Evolutionary conservation across 495 filamentous ascomycete genomes (phyloP).

Genomic region (Trichoderma asperelloides): DNA sequence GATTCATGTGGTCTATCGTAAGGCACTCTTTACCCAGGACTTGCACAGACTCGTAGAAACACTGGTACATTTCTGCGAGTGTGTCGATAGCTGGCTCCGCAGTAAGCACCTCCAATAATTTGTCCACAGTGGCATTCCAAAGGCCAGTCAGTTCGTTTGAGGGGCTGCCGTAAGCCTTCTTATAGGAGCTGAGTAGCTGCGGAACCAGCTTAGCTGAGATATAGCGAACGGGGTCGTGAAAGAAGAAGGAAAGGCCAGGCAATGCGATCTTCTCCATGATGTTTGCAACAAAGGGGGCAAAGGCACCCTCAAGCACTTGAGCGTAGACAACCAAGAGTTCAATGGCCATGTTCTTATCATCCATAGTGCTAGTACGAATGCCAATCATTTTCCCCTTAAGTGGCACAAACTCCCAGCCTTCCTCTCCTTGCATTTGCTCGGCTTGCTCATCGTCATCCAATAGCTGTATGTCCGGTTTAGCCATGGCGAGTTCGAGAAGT

Average conservation of each 20-base stretch:
- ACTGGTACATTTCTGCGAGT: slow-evolving; percentile 98
- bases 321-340: slow-evolving; percentile 96
- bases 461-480: slow-evolving; percentile 95
- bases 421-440: slow-evolving; percentile 84
- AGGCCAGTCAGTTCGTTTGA: slow-evolving; percentile 67
- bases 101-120: slow-evolving; percentile 87
- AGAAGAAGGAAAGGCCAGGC: slow-evolving; percentile 94
- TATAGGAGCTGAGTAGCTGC: slow-evolving; percentile 88
- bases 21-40: slow-evolving; percentile 81
- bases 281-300: slow-evolving; percentile 82
- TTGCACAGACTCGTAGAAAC: slow-evolving; percentile 98
- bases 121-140: slow-evolving; percentile 80
- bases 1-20: slow-evolving; percentile 64
- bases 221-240: slow-evolving; percentile 95
- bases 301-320: slow-evolving; percentile 81
- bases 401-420: slow-evolving; percentile 96
- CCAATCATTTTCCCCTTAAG: slow-evolving; percentile 96
- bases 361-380: slow-evolving; percentile 91
- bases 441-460: slow-evolving; percentile 94
- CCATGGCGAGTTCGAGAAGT: slow-evolving; percentile 78
- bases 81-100: slow-evolving; percentile 94
- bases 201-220: slow-evolving; percentile 92
- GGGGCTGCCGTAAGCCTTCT: slow-evolving; percentile 70
- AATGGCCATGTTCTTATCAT: slow-evolving; percentile 98
- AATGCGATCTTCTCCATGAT: slow-evolving; percentile 96